Evolutionary conservation across 176 grass and related monocot species (phyloP).

Genomic region (Aegilops umbellulata): DNA sequence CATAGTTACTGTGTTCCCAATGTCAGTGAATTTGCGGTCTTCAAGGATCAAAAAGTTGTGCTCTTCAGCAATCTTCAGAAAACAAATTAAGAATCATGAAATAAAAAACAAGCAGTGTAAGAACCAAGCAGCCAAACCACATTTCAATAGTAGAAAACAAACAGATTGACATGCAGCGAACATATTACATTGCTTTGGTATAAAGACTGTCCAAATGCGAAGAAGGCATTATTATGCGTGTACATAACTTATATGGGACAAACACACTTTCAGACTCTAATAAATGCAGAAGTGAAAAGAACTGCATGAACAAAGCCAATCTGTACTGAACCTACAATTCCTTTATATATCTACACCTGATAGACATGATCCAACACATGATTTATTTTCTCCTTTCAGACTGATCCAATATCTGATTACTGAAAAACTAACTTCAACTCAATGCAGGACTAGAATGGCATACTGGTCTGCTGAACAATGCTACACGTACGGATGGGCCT

Average conservation of each 20-base stretch:
- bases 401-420: background rate
- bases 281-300: background rate
- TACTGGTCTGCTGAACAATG: background rate
- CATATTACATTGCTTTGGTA: background rate
- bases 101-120: background rate
- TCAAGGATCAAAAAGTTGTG: slow-evolving; percentile 91
- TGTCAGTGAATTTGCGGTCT: slow-evolving; percentile 90
- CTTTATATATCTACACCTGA: background rate
- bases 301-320: background rate
- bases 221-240: background rate
- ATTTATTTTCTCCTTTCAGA: background rate
- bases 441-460: background rate
- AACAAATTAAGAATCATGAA: too few relatives aligned
- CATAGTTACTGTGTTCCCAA: slow-evolving; percentile 92
- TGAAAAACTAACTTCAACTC: background rate
- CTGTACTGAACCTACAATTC: background rate
- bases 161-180: background rate
- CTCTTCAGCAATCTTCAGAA: slow-evolving; percentile 80
- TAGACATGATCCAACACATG: background rate
- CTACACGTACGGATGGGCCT: too few relatives aligned
- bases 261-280: background rate
- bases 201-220: background rate
- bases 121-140: background rate
- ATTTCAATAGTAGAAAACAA: background rate
- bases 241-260: background rate